Percentiles rank a stretch among this genome's conserved stretches.
These are phyloP conservation scores for Suillus ampliporus DNA, from an alignment of 768 basidiomycete species.

Conservation along the genomic window DNA sequence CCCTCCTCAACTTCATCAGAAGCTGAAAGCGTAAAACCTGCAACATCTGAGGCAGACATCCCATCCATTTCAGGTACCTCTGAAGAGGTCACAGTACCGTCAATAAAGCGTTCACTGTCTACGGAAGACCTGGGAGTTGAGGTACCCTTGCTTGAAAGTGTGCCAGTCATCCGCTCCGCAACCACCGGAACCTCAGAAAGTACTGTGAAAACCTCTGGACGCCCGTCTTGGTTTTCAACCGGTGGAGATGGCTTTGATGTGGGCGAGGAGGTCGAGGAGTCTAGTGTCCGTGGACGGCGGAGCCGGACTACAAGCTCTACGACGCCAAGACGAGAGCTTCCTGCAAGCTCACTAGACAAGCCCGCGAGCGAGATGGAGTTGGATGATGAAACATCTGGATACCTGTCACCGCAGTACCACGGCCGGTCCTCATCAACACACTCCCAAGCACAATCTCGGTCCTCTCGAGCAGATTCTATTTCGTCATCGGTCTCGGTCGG, in stretches of 20 bases:
- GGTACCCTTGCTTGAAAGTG: constrained; percentile 28
- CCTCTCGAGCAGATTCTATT: constrained; percentile 41
- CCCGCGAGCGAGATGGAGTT: constrained; percentile 23
- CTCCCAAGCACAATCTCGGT: constrained; percentile 38
- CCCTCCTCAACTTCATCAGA: constrained; percentile 11
- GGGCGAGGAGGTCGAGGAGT: constrained; percentile 30
- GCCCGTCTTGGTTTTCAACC: constrained; percentile 64
- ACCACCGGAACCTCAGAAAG: constrained; percentile 29
- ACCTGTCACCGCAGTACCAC: constrained; percentile 20
- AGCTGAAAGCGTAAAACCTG: constrained; percentile 12
- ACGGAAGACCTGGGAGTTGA: constrained; percentile 34
- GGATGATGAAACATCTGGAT: constrained; percentile 24
- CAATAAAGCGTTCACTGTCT: constrained; percentile 34
- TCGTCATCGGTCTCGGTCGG: constrained; percentile 40
- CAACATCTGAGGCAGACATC: constrained; percentile 27
- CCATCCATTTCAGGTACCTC: constrained; percentile 43
- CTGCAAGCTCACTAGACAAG: constrained; percentile 12
- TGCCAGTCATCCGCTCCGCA: constrained; percentile 27
- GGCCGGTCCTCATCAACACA: constrained; percentile 53
- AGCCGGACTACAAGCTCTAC: constrained; percentile 34
- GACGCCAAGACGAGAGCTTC: constrained; percentile 33
- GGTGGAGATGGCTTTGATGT: constrained; percentile 44
- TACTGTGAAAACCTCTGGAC: constrained; percentile 37
- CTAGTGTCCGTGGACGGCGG: constrained; percentile 22
- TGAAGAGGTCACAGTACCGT: constrained; percentile 15